These are phyloP conservation scores for Chlorella variabilis DNA, from an alignment of 163 green algal species.

Conservation along the genomic window DNA sequence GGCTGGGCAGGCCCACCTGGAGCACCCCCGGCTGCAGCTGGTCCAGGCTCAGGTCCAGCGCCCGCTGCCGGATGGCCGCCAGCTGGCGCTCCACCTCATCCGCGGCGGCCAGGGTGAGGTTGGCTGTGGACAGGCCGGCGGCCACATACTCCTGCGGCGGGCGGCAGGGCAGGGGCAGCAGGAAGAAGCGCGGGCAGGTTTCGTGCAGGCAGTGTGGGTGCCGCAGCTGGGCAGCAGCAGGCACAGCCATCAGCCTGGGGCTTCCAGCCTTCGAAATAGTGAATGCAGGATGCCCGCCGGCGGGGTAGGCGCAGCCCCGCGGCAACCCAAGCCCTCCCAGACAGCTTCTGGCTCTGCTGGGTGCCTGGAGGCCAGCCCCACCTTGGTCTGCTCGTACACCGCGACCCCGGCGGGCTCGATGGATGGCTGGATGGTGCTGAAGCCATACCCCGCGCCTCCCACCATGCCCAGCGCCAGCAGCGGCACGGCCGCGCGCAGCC, in stretches of 20 bases:
- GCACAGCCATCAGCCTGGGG: too few relatives aligned
- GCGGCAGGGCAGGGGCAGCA: not conserved
- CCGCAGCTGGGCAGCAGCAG: too few relatives aligned
- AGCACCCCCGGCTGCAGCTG: slow-evolving; percentile 11
- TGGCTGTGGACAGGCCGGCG: not conserved
- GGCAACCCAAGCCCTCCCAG: too few relatives aligned
- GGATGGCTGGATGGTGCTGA: slow-evolving; percentile 8
- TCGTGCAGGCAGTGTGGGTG: too few relatives aligned
- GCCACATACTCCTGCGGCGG: slow-evolving; percentile 18
- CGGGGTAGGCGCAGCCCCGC: too few relatives aligned
- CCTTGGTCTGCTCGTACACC: slow-evolving; percentile 17
- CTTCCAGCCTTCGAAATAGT: too few relatives aligned
- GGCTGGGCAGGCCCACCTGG: not conserved
- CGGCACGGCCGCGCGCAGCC: not conserved
- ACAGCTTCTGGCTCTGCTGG: too few relatives aligned
- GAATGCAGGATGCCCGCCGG: too few relatives aligned
- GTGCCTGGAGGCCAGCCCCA: too few relatives aligned
- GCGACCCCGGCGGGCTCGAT: not conserved
- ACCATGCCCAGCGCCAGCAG: slow-evolving; percentile 1
- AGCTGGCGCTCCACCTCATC: not conserved
- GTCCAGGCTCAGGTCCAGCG: slow-evolving; percentile 10
- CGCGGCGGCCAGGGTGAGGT: not conserved
- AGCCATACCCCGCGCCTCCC: slow-evolving; percentile 1
- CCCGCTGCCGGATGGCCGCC: slow-evolving; percentile 1
- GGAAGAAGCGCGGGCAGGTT: too few relatives aligned